Percentiles rank a stretch among this genome's conserved stretches.
Evolutionary conservation across 1,139 yeast species (phyloP).

Genomic region (Taphrina confusa): DNA sequence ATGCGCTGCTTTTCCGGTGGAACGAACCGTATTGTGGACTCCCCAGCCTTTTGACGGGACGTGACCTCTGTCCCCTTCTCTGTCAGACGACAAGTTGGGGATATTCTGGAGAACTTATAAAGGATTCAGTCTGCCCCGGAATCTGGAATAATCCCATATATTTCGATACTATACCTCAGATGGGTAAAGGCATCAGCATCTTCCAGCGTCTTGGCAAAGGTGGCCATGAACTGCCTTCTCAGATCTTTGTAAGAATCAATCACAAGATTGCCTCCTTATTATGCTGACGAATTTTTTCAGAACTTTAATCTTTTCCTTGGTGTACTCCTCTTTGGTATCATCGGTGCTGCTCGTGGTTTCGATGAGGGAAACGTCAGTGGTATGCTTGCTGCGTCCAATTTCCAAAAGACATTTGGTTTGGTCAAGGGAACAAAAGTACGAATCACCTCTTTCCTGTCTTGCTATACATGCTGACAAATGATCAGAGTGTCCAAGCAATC

Average conservation of each 20-base stretch:
- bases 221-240: background rate
- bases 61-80: too few relatives aligned
- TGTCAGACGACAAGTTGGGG: too few relatives aligned
- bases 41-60: too few relatives aligned
- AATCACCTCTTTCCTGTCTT: too few relatives aligned
- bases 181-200: conserved; percentile 1
- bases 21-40: too few relatives aligned
- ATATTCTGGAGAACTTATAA: too few relatives aligned
- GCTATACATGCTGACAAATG: background rate
- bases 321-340: conserved; percentile 57
- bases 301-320: conserved; percentile 25
- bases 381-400: conserved; percentile 51
- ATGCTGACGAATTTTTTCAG: background rate
- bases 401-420: conserved; percentile 52
- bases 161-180: too few relatives aligned
- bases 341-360: conserved; percentile 63
- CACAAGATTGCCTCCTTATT: too few relatives aligned
- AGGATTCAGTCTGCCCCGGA: too few relatives aligned
- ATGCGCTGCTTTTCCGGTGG: too few relatives aligned
- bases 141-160: too few relatives aligned
- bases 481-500: conserved; percentile 3
- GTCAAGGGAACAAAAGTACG: conserved; percentile 18
- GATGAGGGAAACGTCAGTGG: conserved; percentile 63
- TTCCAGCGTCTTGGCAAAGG: conserved; percentile 9
- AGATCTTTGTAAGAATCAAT: conserved; percentile 4